phyloP scores from a whole-genome alignment of 2,329 filamentous ascomycete genomes.

The Thielaviopsis musarum region DNA sequence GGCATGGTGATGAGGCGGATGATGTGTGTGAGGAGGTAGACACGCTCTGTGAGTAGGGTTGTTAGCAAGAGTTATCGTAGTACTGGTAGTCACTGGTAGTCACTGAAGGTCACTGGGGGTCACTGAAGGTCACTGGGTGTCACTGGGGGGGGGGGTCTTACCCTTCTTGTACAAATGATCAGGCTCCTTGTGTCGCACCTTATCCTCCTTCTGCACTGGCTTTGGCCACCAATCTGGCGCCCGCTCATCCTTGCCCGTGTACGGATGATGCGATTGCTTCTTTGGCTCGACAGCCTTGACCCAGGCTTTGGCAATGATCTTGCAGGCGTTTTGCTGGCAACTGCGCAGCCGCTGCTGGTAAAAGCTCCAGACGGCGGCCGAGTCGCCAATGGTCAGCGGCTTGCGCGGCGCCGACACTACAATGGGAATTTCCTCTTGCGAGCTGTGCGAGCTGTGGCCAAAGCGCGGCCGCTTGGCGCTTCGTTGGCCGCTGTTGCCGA shows the following conservation, averaged over 20 bases:
- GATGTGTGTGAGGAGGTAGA: conserved; percentile 42
- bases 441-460: background rate
- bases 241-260: conserved; percentile 46
- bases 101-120: no score
- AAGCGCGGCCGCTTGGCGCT: background rate
- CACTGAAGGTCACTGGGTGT: no score
- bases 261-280: conserved; percentile 60
- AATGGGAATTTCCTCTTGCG: conserved; percentile 2
- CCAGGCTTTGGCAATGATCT: conserved; percentile 58
- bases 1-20: conserved; percentile 39
- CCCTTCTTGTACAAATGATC: conserved; percentile 55
- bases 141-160: no score
- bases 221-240: conserved; percentile 53
- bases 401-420: background rate
- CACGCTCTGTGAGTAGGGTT: conserved; percentile 30
- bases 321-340: conserved; percentile 55
- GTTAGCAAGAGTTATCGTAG: background rate
- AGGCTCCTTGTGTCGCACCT: conserved; percentile 53
- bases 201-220: conserved; percentile 30
- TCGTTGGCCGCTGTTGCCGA: no score
- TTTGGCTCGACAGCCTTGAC: conserved; percentile 61
- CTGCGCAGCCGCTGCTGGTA: conserved; percentile 45
- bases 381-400: conserved; percentile 33
- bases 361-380: conserved; percentile 37
- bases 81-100: no score